Evolutionary conservation across 805 yeast species (phyloP), one percentile per base, ranked within the genome.

Genomic region (Pichia occidentalis): DNA sequence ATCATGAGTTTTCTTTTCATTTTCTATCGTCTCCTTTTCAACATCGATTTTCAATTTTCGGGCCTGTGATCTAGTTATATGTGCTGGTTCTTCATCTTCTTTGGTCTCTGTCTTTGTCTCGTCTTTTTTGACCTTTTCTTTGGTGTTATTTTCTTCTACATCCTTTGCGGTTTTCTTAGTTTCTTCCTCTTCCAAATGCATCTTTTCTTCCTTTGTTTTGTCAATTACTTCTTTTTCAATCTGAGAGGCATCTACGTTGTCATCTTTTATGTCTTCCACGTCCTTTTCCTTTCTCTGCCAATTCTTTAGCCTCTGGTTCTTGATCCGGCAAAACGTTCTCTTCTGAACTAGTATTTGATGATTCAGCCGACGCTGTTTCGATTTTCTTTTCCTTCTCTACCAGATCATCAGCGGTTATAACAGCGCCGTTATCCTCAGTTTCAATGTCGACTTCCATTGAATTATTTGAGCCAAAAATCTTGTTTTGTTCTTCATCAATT

Each of bases 31-130:
- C n/a, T 41, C 47, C 22, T 46, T 37, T 13, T 35, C 46, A 6
- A 36, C 24, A 20, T 36, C 37, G 9, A 34, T 38, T 12, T 37
- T 30, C 8, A 34, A 24, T 11, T 35, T 32, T 17, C 35, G 32
- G 4, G 39, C 39, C 23, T 37, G 46, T n/a, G 45, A 19, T 24
- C 44, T 25, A 4, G 44, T 39, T 7, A 33, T 20, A 25, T 35
- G 43, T 2, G 32, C 45, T 13, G 45, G 45, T 27, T 34, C 40
- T 20, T 32, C 46, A 6, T 34, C 32, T 21, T 29, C 42, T 5
- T 12, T 18, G 12, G 36, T 24, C 19, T 33, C 7, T 8, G 27
- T 24, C n/a, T n/a, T n/a, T n/a, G n/a, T 7, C 7, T 30, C 23
- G 4, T 29, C 32, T 34, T 30, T 32, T 4, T 9, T n/a, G 24